Evolutionary conservation across 1,284 basidiomycete genomes (phyloP), one percentile per base, ranked within the genome.

Genomic region (Pascua sp.): DNA sequence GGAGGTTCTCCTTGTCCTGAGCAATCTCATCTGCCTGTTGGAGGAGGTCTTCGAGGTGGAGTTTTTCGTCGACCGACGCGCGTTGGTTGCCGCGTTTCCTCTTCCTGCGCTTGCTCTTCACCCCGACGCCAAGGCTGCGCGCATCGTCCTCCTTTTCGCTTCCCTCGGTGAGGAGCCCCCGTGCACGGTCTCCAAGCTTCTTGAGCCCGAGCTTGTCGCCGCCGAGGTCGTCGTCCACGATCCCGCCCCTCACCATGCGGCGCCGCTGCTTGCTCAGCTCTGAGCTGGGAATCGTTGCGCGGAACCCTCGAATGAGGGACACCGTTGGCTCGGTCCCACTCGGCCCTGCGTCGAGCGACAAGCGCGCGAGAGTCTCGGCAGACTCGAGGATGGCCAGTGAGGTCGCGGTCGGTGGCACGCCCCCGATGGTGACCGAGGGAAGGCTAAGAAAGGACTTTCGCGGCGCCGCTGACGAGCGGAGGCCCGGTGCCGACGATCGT

Each of bases 221-320:
- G 1, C 91, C 89, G 12, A 94, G 83, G 67, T 88, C 90, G 56
- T 66, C 67, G 60, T 80, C 79, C 13, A 75, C 72, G 11, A 78
- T 42, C 11, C 73, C 72, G 38, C 79, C 79, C 9, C 92, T 81
- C 70, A 88, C 84, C 72, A 89, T 85, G 53, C 91, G 77, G 57
- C 92, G 78, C 59, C 91, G 81, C 16, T 84, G 81, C 58, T 88
- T 86, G 53, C 88, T 82, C 66, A 86, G 82, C 68, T 91, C 87
- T 37, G 91, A 85, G 68, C 87, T 90, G 10, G 92, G 92, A 50
- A 94, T 88, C 2, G 92, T 95, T 37, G 92, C 92, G 65, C 89
- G 87, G 76, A 95, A 96, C 0, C 92, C 92, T 45, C 87, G 84
- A 43, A 93, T 80, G 36, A 96, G 80, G 7, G 55, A 56, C 8